A percentile compares a stretch with the other conserved stretches of the same genome.
Conservation (phyloP, 345 rosid species). For the Lepidium sativum region DNA sequence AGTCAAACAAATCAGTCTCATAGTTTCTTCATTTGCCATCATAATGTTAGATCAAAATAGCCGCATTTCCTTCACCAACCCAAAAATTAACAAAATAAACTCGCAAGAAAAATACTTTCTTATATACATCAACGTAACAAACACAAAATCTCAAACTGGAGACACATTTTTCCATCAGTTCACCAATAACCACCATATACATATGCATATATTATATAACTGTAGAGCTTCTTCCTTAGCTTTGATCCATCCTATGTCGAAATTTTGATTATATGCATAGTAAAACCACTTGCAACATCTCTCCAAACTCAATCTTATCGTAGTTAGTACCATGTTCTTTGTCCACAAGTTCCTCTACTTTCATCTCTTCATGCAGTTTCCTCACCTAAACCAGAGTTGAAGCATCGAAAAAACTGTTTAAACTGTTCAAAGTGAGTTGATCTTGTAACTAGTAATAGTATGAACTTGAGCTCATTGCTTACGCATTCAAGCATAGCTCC, state of each 20-base stretch:
- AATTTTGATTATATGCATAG: constrained; percentile 67
- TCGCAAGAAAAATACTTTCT: background rate
- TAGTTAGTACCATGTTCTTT: constrained; percentile 62
- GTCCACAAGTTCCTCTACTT: constrained; percentile 66
- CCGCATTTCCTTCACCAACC: background rate
- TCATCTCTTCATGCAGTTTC: constrained; percentile 73
- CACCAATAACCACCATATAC: constrained; percentile 22
- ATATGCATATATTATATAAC: constrained; percentile 15
- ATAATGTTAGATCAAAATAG: background rate
- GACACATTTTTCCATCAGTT: background rate
- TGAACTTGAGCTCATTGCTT: constrained; percentile 16
- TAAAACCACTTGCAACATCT: constrained; percentile 85
- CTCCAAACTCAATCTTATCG: constrained; percentile 69
- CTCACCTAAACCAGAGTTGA: constrained; percentile 42
- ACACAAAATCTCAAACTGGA: constrained; percentile 11
- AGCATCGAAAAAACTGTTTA: background rate
- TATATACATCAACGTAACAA: constrained; percentile 18
- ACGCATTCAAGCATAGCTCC: constrained; percentile 98
- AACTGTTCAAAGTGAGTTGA: background rate
- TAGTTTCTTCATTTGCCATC: background rate
- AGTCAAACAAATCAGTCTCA: constrained; percentile 9
- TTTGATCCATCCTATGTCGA: background rate
- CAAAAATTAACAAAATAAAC: too few species aligned
- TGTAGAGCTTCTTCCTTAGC: constrained; percentile 1
- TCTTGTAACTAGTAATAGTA: too few species aligned